phyloP scores from a whole-genome alignment of 768 basidiomycete genomes.

The Rhizopogon roseolus region DNA sequence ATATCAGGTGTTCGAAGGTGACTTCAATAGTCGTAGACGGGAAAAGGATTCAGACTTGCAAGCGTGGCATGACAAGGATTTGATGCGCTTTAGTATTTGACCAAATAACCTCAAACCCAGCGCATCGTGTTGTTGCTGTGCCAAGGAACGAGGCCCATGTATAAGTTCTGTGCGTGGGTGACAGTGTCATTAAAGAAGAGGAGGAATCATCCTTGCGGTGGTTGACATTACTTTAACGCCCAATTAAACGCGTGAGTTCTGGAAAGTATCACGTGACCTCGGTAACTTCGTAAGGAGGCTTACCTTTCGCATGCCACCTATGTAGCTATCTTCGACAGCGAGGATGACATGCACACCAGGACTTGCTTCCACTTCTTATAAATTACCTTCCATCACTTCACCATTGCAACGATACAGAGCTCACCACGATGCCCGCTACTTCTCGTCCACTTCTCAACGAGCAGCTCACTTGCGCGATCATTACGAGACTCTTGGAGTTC shows the following conservation, averaged over 20 bases:
- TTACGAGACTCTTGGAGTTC: slow-evolving; percentile 22
- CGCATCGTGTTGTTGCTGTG: too few relatives aligned
- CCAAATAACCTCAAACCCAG: too few relatives aligned
- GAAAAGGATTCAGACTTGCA: not conserved
- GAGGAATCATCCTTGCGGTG: too few relatives aligned
- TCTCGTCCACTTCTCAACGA: slow-evolving; percentile 15
- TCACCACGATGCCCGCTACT: slow-evolving; percentile 2
- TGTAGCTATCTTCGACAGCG: not conserved
- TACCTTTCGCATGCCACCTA: not conserved
- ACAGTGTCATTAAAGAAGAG: too few relatives aligned
- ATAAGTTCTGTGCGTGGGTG: too few relatives aligned
- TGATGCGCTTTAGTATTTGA: too few relatives aligned
- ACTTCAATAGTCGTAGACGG: not conserved
- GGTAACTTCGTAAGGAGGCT: too few relatives aligned
- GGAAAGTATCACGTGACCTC: not conserved
- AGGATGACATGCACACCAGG: not conserved
- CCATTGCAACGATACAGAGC: not conserved
- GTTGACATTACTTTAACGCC: too few relatives aligned
- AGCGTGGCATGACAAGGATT: not conserved
- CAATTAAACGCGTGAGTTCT: too few relatives aligned
- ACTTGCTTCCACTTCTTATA: not conserved
- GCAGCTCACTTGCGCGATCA: slow-evolving; percentile 17
- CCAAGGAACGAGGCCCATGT: too few relatives aligned
- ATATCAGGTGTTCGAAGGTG: not conserved
- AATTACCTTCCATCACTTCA: not conserved